Evolutionary conservation across 805 yeast genomes (phyloP).

Genomic region (Dipodascus geniculatus): DNA sequence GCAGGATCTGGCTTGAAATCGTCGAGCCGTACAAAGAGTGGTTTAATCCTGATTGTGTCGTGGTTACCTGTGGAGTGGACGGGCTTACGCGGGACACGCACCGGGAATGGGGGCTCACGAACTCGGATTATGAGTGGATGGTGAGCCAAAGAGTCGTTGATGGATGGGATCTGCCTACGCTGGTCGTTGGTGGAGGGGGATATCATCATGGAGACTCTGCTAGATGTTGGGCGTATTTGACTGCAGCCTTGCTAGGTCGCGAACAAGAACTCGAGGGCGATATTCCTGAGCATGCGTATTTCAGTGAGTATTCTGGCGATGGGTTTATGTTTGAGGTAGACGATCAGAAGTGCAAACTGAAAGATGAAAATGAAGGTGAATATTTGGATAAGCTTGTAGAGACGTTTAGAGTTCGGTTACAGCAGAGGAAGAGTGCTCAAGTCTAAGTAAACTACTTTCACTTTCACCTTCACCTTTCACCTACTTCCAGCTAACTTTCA

Average conservation of each 20-base stretch:
- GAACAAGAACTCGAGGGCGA: constrained; percentile 1
- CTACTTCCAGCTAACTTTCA: too few species aligned
- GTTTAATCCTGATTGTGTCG: constrained; percentile 40
- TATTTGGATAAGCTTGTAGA: constrained; percentile 1
- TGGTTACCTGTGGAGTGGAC: constrained; percentile 65
- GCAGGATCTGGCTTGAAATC: constrained; percentile 29
- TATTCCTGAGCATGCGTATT: constrained; percentile 39
- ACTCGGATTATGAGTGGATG: constrained; percentile 34
- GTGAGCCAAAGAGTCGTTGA: constrained; percentile 22
- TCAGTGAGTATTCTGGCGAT: constrained; percentile 33
- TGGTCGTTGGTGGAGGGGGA: constrained; percentile 70
- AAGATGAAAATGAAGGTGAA: constrained; percentile 8
- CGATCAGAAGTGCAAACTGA: constrained; percentile 6
- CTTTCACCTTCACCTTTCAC: too few species aligned
- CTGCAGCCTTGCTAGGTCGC: constrained; percentile 8
- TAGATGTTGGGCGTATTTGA: constrained; percentile 44
- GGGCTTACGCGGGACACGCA: constrained; percentile 56
- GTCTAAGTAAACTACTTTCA: too few species aligned
- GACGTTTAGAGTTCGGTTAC: not conserved
- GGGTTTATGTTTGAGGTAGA: constrained; percentile 39
- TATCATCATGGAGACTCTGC: constrained; percentile 53
- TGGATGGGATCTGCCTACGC: constrained; percentile 24
- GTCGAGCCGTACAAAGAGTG: constrained; percentile 31
- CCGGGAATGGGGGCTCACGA: constrained; percentile 58
- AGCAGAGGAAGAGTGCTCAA: too few species aligned